These are phyloP conservation scores for Rubroboletus satanas DNA, from an alignment of 768 basidiomycete genomes.

Conservation along the genomic window DNA sequence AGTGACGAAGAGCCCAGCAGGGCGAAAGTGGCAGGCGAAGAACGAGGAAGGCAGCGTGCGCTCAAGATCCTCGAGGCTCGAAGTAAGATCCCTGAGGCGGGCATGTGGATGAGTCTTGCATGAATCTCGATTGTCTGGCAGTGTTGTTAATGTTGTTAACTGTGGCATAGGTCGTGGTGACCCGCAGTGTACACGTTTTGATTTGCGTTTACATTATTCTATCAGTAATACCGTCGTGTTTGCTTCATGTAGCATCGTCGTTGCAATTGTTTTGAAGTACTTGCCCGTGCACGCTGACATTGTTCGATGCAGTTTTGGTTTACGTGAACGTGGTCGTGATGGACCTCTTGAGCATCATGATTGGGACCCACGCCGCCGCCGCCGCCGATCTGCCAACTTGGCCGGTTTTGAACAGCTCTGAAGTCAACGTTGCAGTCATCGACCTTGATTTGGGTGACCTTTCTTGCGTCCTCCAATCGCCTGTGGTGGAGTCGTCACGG, in stretches of 20 bases:
- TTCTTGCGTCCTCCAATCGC: too few relatives aligned
- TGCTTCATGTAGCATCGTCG: constrained; percentile 30
- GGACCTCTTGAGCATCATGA: too few relatives aligned
- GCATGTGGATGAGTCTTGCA: constrained; percentile 83
- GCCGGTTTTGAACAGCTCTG: too few relatives aligned
- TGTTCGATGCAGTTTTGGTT: constrained; percentile 2
- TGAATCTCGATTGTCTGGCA: constrained; percentile 15
- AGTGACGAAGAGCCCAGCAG: constrained; percentile 24
- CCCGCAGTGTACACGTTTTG: constrained; percentile 10
- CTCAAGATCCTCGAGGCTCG: constrained; percentile 67
- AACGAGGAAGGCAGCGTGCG: constrained; percentile 55
- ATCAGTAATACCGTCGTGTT: constrained; percentile 28
- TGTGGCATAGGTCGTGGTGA: constrained; percentile 9
- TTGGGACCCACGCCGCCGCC: too few relatives aligned
- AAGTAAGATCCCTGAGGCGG: constrained; percentile 61
- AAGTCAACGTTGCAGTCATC: too few relatives aligned
- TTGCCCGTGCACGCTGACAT: constrained; percentile 13
- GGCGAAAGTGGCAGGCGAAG: constrained; percentile 25
- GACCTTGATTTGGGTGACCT: too few relatives aligned
- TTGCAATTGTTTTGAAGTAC: constrained; percentile 19
- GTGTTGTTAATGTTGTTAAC: constrained; percentile 2
- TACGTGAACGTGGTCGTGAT: neutral
- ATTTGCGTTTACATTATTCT: constrained; percentile 28
- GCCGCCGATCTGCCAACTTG: too few relatives aligned
- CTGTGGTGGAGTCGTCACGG: too few relatives aligned